Conservation (phyloP, 2,329 filamentous ascomycete species). For the Bipolaris sorokiniana region DNA sequence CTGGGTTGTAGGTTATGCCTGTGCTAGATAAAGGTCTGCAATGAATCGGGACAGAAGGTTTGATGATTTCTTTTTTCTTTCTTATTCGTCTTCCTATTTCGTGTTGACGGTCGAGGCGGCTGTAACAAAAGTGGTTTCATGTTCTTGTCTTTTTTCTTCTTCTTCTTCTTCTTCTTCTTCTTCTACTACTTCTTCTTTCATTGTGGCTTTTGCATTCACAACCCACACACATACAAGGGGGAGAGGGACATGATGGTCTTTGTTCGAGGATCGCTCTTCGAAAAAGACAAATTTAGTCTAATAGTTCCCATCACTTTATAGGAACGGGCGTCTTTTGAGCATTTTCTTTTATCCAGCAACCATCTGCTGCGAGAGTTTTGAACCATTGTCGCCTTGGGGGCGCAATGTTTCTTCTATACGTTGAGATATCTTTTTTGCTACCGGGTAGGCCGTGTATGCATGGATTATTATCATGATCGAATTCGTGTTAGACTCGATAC, state of each 20-base stretch:
- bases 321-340: neutral
- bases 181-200: neutral
- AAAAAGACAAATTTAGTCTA: neutral
- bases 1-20: conserved; percentile 35
- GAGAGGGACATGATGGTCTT: neutral
- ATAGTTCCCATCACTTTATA: neutral
- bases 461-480: neutral
- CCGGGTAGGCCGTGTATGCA: neutral
- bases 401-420: neutral
- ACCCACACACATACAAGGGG: neutral
- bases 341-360: neutral
- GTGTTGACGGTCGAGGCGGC: neutral
- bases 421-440: neutral
- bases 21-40: conserved; percentile 37
- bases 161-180: neutral
- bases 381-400: neutral
- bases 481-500: too few relatives aligned
- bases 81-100: neutral
- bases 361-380: neutral
- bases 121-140: conserved; percentile 11
- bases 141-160: neutral
- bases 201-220: neutral
- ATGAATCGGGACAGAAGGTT: neutral
- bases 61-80: neutral
- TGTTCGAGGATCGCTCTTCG: neutral